Base-by-base conservation (phyloP, 805 yeast genomes). In the Huiozyma sinensis region DNA sequence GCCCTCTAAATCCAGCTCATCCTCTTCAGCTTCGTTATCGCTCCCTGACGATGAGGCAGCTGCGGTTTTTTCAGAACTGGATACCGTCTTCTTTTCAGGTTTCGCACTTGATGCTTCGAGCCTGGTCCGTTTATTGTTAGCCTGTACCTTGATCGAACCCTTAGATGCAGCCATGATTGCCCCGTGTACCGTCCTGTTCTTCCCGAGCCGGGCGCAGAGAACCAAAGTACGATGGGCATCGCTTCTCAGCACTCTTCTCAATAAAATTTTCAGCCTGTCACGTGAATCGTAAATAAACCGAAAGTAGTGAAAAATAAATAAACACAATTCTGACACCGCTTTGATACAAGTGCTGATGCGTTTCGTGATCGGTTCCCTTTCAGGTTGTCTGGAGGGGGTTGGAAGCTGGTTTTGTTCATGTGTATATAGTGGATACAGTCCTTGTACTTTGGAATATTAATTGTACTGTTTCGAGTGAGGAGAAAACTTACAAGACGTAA, bases 1-100 rank as follows among this genome's bases (percentile, higher is more conserved):
- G 28, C 54, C 57, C 12, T 45, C 53, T 33, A 48, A 35, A 39
- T 50, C 54, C 6, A 42, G 31, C 34, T 52, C 63, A 9, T 50
- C 55, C 17, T 48, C 58, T 35, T 43, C 45, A 8, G 33, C 33
- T 31, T 31, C 33, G n/a, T 11, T 31, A 7, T 6, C 10, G 28
- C 39, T 36, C 31, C 36, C 39, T 17, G 31, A 31, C 17, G 30
- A 39, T 28, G 37, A 39, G 9, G 27, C 10, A 11, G 37, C 8
- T 13, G 8, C 27, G 17, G 11, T 12, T 3, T 34, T 17, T 37
- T 5, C 36, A 28, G 37, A 31, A 32, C 30, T 35, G 24, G 42
- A 33, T 6, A 37, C 34, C 12, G 28, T 41, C 28, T 37, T 28
- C 5, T 37, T 29, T 5, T 8, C 39, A 17, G n/a, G 11, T 29